These are phyloP conservation scores for Akebia trifoliata DNA, from an alignment of 164 flowering plant genomes.

Conservation along the genomic window DNA sequence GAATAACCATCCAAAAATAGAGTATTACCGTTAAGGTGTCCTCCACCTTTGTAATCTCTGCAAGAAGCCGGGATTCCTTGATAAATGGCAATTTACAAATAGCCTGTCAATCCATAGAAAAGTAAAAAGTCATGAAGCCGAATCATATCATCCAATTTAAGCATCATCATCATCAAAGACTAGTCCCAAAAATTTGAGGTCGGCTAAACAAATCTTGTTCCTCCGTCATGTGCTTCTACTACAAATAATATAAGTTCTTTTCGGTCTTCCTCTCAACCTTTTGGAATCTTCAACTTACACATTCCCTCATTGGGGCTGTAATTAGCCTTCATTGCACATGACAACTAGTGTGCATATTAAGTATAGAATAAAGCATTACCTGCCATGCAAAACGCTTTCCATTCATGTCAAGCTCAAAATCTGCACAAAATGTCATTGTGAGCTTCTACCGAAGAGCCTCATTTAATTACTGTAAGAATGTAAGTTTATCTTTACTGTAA, in stretches of 20 bases:
- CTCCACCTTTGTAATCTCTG: slow-evolving; percentile 45
- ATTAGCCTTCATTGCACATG: too few species aligned
- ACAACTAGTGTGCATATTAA: too few species aligned
- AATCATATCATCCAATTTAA: background rate
- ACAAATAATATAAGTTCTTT: too few species aligned
- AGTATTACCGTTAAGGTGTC: slow-evolving; percentile 39
- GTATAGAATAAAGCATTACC: slow-evolving; percentile 33
- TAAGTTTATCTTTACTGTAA: background rate
- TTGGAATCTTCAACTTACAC: too few species aligned
- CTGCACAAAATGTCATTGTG: slow-evolving; percentile 21
- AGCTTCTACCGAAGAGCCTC: background rate
- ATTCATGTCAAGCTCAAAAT: slow-evolving; percentile 57
- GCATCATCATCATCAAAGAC: too few species aligned
- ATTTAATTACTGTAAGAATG: background rate
- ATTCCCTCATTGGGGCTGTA: too few species aligned
- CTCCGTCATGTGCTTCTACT: too few species aligned
- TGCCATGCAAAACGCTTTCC: slow-evolving; percentile 52
- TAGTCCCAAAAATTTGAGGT: too few species aligned
- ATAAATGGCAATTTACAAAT: slow-evolving; percentile 50
- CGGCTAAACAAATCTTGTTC: too few species aligned
- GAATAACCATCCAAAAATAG: slow-evolving; percentile 3
- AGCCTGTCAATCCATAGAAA: slow-evolving; percentile 31
- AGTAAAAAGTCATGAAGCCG: background rate
- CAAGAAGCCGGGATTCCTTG: slow-evolving; percentile 48
- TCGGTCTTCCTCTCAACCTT: too few species aligned